Conservation (phyloP, 768 basidiomycete species). For the Tulasnella sp. region DNA sequence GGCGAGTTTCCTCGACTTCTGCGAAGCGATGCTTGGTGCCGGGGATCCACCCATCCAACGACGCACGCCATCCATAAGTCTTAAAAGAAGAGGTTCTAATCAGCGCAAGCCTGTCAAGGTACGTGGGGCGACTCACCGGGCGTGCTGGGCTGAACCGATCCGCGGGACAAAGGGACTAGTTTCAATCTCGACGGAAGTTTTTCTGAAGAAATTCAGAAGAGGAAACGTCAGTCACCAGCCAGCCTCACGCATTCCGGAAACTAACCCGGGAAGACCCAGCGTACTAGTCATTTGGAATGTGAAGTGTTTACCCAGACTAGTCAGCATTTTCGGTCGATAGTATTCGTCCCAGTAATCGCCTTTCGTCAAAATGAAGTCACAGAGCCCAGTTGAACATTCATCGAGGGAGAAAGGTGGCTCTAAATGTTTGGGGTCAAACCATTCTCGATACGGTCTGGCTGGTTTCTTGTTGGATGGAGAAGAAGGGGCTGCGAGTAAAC, state of each 20-base stretch:
- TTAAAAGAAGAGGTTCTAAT: slow-evolving; percentile 36
- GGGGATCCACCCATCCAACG: slow-evolving; percentile 68
- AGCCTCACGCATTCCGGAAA: not conserved
- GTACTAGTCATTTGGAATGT: slow-evolving; percentile 92
- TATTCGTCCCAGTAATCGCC: slow-evolving; percentile 83
- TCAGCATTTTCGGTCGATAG: slow-evolving; percentile 80
- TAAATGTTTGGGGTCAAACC: slow-evolving; percentile 75
- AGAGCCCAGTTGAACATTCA: slow-evolving; percentile 60
- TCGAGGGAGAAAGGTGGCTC: slow-evolving; percentile 61
- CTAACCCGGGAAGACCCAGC: slow-evolving; percentile 74
- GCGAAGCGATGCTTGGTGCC: slow-evolving; percentile 22
- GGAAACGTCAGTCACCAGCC: not conserved
- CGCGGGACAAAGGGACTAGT: slow-evolving; percentile 74
- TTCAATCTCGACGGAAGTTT: slow-evolving; percentile 62
- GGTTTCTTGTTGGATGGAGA: slow-evolving; percentile 39
- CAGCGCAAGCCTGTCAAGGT: slow-evolving; percentile 13
- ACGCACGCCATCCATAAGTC: slow-evolving; percentile 73
- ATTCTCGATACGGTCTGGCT: slow-evolving; percentile 71
- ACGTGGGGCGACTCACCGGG: slow-evolving; percentile 34
- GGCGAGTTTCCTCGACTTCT: slow-evolving; percentile 30
- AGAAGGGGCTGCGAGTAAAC: not conserved
- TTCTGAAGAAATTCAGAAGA: slow-evolving; percentile 44
- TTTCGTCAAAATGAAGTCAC: slow-evolving; percentile 44
- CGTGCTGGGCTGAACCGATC: slow-evolving; percentile 36
- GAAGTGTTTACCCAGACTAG: slow-evolving; percentile 81